These are phyloP conservation scores for Colletotrichum sansevieriae DNA, from an alignment of 2,329 filamentous ascomycete genomes.

Conservation along the genomic window DNA sequence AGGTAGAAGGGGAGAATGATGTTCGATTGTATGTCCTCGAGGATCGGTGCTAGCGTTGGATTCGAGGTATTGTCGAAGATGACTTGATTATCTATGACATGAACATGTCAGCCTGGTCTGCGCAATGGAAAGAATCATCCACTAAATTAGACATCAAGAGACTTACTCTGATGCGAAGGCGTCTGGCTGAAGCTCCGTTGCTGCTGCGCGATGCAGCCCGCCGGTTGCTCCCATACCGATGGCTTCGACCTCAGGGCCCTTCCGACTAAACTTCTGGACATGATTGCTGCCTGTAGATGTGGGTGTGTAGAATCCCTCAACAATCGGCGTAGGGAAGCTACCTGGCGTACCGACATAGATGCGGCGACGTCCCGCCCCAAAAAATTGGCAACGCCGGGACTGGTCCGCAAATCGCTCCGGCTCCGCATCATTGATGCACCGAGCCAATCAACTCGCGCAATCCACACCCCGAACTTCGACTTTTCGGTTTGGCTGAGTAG, in stretches of 20 bases:
- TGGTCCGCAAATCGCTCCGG: conserved; percentile 12
- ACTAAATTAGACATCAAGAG: neutral
- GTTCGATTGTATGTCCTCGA: conserved; percentile 67
- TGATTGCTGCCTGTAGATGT: conserved; percentile 1
- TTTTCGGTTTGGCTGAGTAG: conserved; percentile 30
- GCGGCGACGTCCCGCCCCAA: conserved; percentile 29
- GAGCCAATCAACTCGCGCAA: conserved; percentile 53
- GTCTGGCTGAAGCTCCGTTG: conserved; percentile 41
- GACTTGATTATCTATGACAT: conserved; percentile 46
- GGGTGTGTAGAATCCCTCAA: conserved; percentile 1
- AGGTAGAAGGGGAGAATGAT: conserved; percentile 75
- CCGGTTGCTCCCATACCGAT: conserved; percentile 36
- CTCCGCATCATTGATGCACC: conserved; percentile 44
- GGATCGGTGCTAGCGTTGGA: conserved; percentile 64
- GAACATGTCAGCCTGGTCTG: neutral
- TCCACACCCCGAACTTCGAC: conserved; percentile 41
- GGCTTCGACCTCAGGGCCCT: conserved; percentile 40
- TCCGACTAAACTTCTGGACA: conserved; percentile 39
- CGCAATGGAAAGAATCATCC: neutral
- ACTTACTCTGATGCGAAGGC: conserved; percentile 33
- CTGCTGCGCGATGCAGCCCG: conserved; percentile 34
- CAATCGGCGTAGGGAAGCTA: neutral
- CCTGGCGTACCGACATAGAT: conserved; percentile 13
- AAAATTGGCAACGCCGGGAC: conserved; percentile 31
- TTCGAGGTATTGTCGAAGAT: conserved; percentile 67